Evolutionary conservation across 805 yeast species (phyloP).

Genomic region (Kuraishia piskuri): DNA sequence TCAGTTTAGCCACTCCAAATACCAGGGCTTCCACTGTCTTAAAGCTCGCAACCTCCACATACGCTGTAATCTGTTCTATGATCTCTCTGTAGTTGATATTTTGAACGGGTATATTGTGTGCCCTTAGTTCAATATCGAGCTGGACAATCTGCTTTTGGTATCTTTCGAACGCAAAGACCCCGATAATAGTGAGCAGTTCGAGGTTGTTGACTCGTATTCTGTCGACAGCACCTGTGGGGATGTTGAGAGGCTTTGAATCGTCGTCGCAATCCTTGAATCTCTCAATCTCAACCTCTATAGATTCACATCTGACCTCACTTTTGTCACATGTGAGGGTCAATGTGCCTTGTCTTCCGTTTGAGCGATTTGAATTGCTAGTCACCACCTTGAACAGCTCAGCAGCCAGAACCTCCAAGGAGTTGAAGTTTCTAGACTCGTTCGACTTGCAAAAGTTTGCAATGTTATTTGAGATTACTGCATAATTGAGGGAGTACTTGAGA

Average conservation of each 20-base stretch:
- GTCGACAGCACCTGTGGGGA: slow-evolving; percentile 2
- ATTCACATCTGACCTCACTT: slow-evolving; percentile 50
- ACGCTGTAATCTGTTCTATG: slow-evolving; percentile 40
- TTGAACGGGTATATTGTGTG: slow-evolving; percentile 12
- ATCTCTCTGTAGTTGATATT: slow-evolving; percentile 27
- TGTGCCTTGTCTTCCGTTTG: slow-evolving; percentile 4
- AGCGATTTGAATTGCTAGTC: slow-evolving; percentile 6
- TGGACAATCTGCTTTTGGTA: slow-evolving; percentile 68
- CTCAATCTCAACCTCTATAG: slow-evolving; percentile 10
- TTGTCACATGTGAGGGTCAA: slow-evolving; percentile 36
- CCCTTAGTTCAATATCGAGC: slow-evolving; percentile 43
- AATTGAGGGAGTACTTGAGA: slow-evolving; percentile 73
- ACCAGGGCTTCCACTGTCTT: slow-evolving; percentile 93
- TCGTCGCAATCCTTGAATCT: neutral
- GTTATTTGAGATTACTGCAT: slow-evolving; percentile 61
- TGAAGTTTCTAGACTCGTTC: slow-evolving; percentile 18
- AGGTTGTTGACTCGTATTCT: slow-evolving; percentile 37
- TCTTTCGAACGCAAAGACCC: slow-evolving; percentile 89
- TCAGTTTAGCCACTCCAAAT: slow-evolving; percentile 45
- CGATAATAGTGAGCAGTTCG: slow-evolving; percentile 69
- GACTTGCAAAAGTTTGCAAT: neutral
- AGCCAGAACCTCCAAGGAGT: slow-evolving; percentile 30
- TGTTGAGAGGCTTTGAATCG: neutral
- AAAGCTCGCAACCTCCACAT: slow-evolving; percentile 73
- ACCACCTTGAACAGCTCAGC: slow-evolving; percentile 31